Base-by-base conservation (phyloP, 1,284 basidiomycete genomes). In the Moesziomyces globuligerus region DNA sequence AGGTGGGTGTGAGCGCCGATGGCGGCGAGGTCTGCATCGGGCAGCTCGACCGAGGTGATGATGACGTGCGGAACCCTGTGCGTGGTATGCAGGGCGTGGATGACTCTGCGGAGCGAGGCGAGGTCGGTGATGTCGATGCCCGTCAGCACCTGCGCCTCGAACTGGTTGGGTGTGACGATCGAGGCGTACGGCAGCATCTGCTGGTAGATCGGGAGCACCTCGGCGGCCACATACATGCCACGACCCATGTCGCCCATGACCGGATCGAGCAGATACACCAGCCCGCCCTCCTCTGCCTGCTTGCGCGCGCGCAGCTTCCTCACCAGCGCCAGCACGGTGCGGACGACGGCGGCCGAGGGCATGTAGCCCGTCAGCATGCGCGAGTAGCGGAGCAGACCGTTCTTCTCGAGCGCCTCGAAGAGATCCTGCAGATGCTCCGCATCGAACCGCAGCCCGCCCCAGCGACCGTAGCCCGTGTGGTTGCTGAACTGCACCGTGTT, bases 141-240 rank as follows among this genome's bases (percentile, higher is more conserved):
- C 0, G 68, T 66, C n/a, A 76, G 42, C 1, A 49, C 51, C 92
- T 98, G 94, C 53, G 91, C 91, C 85, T 99, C 96, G 72, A 95
- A 99, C 87, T 94, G 96, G 81, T 99, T 99, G 0, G 95, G 95
- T 0, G 95, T 94, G 70, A 97, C 95, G 55, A 98, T 90, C 0
- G 91, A 92, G 1, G 94, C 90, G 21, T 90, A 84, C 17, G 87
- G 86, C 3, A 99, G 86, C 84, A 98, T 88, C 18, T 81, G 75
- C 48, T 89, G 88, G 85, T 99, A 98, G 44, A 94, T 87, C 0
- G 94, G 93, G 51, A 98, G 87, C 6, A 94, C 93, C 68, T 92
- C 90, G 11, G 89, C 85, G 7, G 92, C 88, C 24, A 98, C 94
- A 76, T 98, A 99, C 95, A 79, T 78, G 32, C 80, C 80, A 6